These are phyloP conservation scores for Agarophyton chilense DNA, from an alignment of 23 red algal genomes.

Conservation along the genomic window DNA sequence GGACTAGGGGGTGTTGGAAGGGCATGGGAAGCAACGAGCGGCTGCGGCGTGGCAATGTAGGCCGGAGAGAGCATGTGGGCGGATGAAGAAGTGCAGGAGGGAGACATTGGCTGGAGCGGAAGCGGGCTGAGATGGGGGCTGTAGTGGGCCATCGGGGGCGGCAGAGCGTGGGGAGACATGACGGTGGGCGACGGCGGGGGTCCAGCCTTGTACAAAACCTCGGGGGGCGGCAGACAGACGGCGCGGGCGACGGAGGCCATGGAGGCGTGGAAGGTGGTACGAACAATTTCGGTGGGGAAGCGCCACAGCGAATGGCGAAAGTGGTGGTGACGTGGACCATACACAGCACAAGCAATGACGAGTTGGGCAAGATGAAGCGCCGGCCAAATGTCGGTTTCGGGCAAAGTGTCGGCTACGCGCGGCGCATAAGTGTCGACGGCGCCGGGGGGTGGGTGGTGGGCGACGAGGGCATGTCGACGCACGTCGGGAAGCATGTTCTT, in stretches of 20 bases:
- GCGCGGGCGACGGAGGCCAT: slow-evolving; percentile 51
- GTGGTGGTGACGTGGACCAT: slow-evolving; percentile 22
- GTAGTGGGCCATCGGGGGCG: slow-evolving; percentile 2
- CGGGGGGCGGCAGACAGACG: slow-evolving; percentile 32
- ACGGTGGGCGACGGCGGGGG: slow-evolving; percentile 8
- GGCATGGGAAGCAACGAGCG: neutral
- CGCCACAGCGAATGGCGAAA: slow-evolving; percentile 44
- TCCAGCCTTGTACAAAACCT: slow-evolving; percentile 35
- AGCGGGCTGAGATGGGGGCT: slow-evolving; percentile 21
- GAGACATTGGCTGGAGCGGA: neutral
- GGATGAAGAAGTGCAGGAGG: neutral
- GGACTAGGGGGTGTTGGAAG: neutral
- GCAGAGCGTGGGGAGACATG: slow-evolving; percentile 26
- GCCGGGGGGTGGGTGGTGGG: slow-evolving; percentile 18
- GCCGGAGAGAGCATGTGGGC: neutral
- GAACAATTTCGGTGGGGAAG: slow-evolving; percentile 41
- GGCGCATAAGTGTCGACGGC: slow-evolving; percentile 28
- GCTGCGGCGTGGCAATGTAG: slow-evolving; percentile 7
- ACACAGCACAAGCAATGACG: slow-evolving; percentile 52
- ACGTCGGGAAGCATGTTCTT: slow-evolving; percentile 44
- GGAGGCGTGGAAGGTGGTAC: slow-evolving; percentile 30
- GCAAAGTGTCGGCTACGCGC: slow-evolving; percentile 18
- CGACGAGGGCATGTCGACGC: neutral
- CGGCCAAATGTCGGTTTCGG: slow-evolving; percentile 25
- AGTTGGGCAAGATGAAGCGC: slow-evolving; percentile 44